phyloP scores from a whole-genome alignment of 352 stramenopile species.

The Sclerospora graminicola region DNA sequence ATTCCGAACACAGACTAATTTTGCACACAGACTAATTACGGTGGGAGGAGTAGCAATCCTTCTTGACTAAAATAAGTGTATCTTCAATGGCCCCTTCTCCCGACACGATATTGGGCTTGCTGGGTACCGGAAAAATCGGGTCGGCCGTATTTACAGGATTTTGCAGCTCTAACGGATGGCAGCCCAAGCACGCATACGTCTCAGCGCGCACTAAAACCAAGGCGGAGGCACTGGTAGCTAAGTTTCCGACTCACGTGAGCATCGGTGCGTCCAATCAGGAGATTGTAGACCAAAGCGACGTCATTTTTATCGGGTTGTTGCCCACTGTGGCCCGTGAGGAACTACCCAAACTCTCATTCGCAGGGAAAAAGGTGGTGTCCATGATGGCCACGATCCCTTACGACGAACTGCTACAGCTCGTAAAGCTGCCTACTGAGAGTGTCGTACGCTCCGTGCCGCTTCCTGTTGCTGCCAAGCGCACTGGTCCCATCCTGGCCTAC shows the following conservation, averaged over 20 bases:
- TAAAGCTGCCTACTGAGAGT: constrained; percentile 53
- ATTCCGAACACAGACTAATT: too few relatives aligned
- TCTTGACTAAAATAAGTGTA: too few relatives aligned
- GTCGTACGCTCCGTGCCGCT: constrained; percentile 76
- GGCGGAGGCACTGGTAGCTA: constrained; percentile 56
- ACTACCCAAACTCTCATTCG: constrained; percentile 61
- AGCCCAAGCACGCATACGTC: constrained; percentile 61
- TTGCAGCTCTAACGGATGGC: constrained; percentile 67
- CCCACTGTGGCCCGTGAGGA: constrained; percentile 58
- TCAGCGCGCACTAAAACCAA: constrained; percentile 67
- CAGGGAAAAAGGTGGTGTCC: constrained; percentile 59
- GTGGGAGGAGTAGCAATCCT: too few relatives aligned
- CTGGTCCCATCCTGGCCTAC: constrained; percentile 71
- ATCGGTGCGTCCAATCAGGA: constrained; percentile 67
- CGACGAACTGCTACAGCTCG: constrained; percentile 64
- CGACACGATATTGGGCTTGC: constrained; percentile 58
- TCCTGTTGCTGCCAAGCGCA: constrained; percentile 59
- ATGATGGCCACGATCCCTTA: constrained; percentile 87
- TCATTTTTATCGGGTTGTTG: constrained; percentile 76
- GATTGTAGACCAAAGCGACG: constrained; percentile 73
- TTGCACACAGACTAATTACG: too few relatives aligned
- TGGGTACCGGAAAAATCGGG: constrained; percentile 83
- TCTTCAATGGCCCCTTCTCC: constrained; percentile 47
- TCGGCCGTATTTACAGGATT: constrained; percentile 75
- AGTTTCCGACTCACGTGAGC: constrained; percentile 55